Evolutionary conservation across 805 yeast genomes (phyloP).

Genomic region (Sugiyamaella mastotermitis): DNA sequence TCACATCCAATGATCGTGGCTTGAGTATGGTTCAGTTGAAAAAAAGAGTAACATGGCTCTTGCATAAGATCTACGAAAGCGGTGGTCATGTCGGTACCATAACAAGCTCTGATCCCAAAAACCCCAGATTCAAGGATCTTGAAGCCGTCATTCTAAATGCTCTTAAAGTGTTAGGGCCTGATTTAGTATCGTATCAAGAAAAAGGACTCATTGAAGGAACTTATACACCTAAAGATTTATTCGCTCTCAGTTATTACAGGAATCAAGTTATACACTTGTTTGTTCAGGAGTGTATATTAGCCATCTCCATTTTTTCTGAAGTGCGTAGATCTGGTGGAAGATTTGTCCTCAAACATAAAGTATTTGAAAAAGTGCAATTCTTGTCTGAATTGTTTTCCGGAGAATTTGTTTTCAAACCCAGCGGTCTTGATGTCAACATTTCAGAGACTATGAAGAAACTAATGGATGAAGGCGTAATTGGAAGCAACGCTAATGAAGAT

Average conservation of each 20-base stretch:
- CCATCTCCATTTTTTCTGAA: conserved; percentile 34
- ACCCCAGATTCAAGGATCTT: conserved; percentile 17
- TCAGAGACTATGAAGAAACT: conserved; percentile 26
- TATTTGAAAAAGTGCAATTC: conserved; percentile 29
- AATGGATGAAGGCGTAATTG: conserved; percentile 27
- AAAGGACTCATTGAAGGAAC: conserved; percentile 34
- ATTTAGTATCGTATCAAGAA: conserved; percentile 29
- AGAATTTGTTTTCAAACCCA: conserved; percentile 36
- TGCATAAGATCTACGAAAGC: conserved; percentile 28
- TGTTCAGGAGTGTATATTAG: conserved; percentile 44
- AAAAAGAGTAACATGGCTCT: conserved; percentile 31
- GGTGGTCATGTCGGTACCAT: conserved; percentile 37
- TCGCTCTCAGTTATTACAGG: conserved; percentile 53
- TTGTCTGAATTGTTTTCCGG: conserved; percentile 33
- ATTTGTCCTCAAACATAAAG: conserved; percentile 23
- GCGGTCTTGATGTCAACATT: conserved; percentile 32
- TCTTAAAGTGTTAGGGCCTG: conserved; percentile 33
- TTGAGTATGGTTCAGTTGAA: conserved; percentile 31
- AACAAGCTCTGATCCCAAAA: conserved; percentile 13
- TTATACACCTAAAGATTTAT: conserved; percentile 40
- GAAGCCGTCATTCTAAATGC: conserved; percentile 33
- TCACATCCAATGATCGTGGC: conserved; percentile 36
- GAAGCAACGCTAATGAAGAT: conserved; percentile 19
- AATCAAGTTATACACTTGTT: conserved; percentile 51
- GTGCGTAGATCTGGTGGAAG: conserved; percentile 23